These are phyloP conservation scores for Penicillium sp. DNA, from an alignment of 2,329 filamentous ascomycete species.

Conservation along the genomic window DNA sequence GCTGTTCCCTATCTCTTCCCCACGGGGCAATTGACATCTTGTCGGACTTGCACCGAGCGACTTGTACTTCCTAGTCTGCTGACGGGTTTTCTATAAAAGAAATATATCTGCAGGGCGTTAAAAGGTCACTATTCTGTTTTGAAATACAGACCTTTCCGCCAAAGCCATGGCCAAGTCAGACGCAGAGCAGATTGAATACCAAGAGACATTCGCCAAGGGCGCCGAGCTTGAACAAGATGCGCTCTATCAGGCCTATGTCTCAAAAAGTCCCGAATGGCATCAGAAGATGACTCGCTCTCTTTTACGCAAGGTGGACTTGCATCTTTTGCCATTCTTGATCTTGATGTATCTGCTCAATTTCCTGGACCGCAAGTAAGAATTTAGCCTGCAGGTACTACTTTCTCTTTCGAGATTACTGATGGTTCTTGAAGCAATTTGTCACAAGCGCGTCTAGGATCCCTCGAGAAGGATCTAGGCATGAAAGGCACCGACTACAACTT, in stretches of 20 bases:
- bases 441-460: slow-evolving; percentile 54
- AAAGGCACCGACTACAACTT: slow-evolving; percentile 59
- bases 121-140: background rate
- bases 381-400: background rate
- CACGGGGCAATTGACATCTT: background rate
- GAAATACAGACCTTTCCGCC: background rate
- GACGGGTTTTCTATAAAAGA: background rate
- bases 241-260: slow-evolving; percentile 26
- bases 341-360: slow-evolving; percentile 36
- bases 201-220: slow-evolving; percentile 3
- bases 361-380: slow-evolving; percentile 30
- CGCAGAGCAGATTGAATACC: slow-evolving; percentile 13
- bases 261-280: slow-evolving; percentile 29
- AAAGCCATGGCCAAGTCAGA: slow-evolving; percentile 8
- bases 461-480: slow-evolving; percentile 57
- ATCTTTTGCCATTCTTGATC: slow-evolving; percentile 30
- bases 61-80: background rate
- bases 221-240: slow-evolving; percentile 21
- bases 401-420: background rate
- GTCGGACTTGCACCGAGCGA: slow-evolving; percentile 10
- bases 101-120: background rate
- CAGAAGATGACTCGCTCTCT: slow-evolving; percentile 24
- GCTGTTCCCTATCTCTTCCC: background rate
- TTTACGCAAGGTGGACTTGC: slow-evolving; percentile 28
- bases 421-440: slow-evolving; percentile 46